Percentiles rank a stretch among this genome's conserved stretches.
These are phyloP conservation scores for Aegle marmelos DNA, from an alignment of 345 rosid genomes.

Conservation along the genomic window DNA sequence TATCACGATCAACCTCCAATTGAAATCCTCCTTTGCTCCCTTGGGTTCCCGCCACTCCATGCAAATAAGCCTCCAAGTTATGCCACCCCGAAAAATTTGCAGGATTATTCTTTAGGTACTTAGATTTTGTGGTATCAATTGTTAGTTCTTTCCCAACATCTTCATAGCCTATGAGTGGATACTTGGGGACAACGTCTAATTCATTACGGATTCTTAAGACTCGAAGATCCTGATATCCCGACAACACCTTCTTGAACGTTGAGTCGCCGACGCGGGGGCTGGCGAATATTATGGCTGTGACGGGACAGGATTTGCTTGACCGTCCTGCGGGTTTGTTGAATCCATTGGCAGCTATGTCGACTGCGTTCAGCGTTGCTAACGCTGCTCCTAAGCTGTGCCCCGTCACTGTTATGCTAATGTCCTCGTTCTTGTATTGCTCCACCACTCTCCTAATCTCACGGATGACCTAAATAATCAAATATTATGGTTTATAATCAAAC, in stretches of 20 bases:
- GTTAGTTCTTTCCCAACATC: conserved; percentile 68
- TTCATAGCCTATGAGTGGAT: conserved; percentile 56
- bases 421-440: conserved; percentile 54
- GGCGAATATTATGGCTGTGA: conserved; percentile 56
- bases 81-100: conserved; percentile 49
- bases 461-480: conserved; percentile 25
- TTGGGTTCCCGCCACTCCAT: conserved; percentile 78
- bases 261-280: conserved; percentile 71
- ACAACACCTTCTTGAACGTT: conserved; percentile 39
- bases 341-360: conserved; percentile 63
- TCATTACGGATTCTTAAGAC: conserved; percentile 46
- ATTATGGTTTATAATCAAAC: no score
- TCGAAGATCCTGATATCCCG: conserved; percentile 43
- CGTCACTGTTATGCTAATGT: conserved; percentile 57
- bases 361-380: conserved; percentile 51
- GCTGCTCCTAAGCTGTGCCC: conserved; percentile 78
- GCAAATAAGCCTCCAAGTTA: conserved; percentile 63
- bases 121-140: conserved; percentile 58
- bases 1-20: conserved; percentile 54
- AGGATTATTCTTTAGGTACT: conserved; percentile 54
- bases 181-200: conserved; percentile 58
- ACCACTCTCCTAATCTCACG: conserved; percentile 50
- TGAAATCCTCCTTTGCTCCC: conserved; percentile 53
- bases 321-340: conserved; percentile 35
- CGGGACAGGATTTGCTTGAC: conserved; percentile 30